These are phyloP conservation scores for Kazachstania kunashirensis DNA, from an alignment of 805 yeast genomes.

Conservation along the genomic window DNA sequence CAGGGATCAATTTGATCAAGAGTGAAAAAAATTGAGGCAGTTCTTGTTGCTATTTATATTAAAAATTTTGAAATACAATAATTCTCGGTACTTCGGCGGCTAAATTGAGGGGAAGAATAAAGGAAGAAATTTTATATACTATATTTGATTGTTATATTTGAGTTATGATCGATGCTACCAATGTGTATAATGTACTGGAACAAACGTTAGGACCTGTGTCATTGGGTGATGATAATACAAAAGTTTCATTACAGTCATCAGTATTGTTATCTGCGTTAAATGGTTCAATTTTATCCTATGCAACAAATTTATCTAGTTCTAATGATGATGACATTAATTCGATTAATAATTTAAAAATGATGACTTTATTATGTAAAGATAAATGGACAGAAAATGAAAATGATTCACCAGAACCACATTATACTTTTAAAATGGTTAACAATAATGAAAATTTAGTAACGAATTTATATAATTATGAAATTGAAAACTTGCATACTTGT, in stretches of 20 bases:
- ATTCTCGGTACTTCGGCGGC: no score
- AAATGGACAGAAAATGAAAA: constrained; percentile 28
- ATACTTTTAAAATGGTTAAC: constrained; percentile 11
- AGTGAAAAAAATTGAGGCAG: no score
- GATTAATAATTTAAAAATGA: constrained; percentile 25
- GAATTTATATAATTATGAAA: constrained; percentile 25
- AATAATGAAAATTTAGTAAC: constrained; percentile 9
- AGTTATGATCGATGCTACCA: constrained; percentile 22
- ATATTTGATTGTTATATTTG: no score
- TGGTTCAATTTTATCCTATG: constrained; percentile 26
- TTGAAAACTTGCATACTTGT: constrained; percentile 27
- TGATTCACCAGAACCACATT: constrained; percentile 8
- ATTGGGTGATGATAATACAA: constrained; percentile 10
- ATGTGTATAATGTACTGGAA: constrained; percentile 15
- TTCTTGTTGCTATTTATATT: no score
- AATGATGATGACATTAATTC: constrained; percentile 6
- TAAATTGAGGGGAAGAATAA: no score
- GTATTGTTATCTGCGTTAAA: constrained; percentile 18
- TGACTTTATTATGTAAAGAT: constrained; percentile 26
- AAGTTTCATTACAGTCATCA: constrained; percentile 18
- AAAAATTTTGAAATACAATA: no score
- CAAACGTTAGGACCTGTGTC: constrained; percentile 15
- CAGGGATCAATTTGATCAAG: no score
- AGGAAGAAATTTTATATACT: no score
- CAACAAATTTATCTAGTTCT: constrained; percentile 8